phyloP scores from a whole-genome alignment of 1,139 yeast genomes.

The Hyphopichia pseudoburtonii region DNA sequence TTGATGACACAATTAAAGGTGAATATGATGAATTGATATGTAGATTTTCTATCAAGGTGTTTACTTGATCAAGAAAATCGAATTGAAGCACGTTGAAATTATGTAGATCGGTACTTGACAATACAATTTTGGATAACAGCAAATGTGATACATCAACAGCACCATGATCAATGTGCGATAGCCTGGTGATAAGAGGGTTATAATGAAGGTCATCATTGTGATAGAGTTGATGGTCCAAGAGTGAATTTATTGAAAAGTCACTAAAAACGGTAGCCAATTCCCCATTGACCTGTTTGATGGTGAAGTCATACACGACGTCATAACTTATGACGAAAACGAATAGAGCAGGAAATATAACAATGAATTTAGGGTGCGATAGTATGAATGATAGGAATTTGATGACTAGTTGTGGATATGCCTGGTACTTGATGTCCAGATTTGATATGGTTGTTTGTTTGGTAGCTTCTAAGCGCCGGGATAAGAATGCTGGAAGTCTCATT shows the following conservation, averaged over 20 bases:
- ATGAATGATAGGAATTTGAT: constrained; percentile 13
- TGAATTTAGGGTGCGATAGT: constrained; percentile 32
- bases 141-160: background rate
- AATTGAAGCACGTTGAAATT: background rate
- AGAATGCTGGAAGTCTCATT: too few relatives aligned
- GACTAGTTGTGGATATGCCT: constrained; percentile 10
- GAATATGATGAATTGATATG: constrained; percentile 9
- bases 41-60: background rate
- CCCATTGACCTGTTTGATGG: constrained; percentile 16
- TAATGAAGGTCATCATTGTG: background rate
- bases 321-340: constrained; percentile 53
- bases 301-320: constrained; percentile 22
- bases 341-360: constrained; percentile 52
- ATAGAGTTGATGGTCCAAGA: constrained; percentile 1
- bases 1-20: constrained; percentile 22
- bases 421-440: too few relatives aligned
- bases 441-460: too few relatives aligned
- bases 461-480: too few relatives aligned
- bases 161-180: background rate
- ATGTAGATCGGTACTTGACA: background rate
- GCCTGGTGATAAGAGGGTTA: background rate
- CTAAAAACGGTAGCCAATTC: constrained; percentile 4
- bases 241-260: constrained; percentile 3
- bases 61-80: background rate
- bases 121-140: constrained; percentile 1